Evolutionary conservation across 495 filamentous ascomycete species (phyloP).

Genomic region (Tetracladium marchalianum): DNA sequence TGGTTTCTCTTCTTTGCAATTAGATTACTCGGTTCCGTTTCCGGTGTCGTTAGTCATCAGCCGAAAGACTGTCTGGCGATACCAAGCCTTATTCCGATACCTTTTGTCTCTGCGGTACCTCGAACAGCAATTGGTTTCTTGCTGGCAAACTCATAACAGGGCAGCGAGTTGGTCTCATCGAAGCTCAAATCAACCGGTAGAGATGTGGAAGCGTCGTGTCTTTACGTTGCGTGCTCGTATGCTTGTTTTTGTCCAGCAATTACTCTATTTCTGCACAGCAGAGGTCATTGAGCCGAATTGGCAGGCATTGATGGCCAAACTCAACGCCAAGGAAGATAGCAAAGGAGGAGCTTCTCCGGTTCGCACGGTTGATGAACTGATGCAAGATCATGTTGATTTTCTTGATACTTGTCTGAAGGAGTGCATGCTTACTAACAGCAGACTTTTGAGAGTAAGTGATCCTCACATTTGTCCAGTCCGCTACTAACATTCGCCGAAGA

Average conservation of each 20-base stretch:
- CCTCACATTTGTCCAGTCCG: not conserved
- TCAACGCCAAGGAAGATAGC: constrained; percentile 42
- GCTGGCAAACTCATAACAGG: constrained; percentile 85
- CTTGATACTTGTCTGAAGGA: constrained; percentile 95
- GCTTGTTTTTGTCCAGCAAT: constrained; percentile 92
- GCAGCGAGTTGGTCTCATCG: constrained; percentile 76
- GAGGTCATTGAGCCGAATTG: constrained; percentile 98
- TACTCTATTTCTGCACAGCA: constrained; percentile 90
- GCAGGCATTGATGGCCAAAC: constrained; percentile 77
- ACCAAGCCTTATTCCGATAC: constrained; percentile 93
- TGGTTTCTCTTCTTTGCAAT: constrained; percentile 83
- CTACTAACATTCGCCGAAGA: constrained; percentile 38
- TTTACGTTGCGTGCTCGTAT: constrained; percentile 90
- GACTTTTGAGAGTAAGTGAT: constrained; percentile 68
- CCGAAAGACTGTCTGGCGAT: constrained; percentile 88
- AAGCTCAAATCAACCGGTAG: constrained; percentile 60
- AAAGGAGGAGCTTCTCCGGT: constrained; percentile 28
- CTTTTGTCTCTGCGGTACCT: constrained; percentile 80
- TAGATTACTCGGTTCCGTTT: constrained; percentile 92
- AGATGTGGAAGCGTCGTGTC: constrained; percentile 85
- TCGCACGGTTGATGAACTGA: constrained; percentile 89
- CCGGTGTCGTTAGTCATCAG: constrained; percentile 95
- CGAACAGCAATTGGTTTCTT: constrained; percentile 70
- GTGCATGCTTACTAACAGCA: constrained; percentile 96
- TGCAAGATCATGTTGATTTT: constrained; percentile 99